These are phyloP conservation scores for Leptoxyphium fumago DNA, from an alignment of 2,329 filamentous ascomycete species.

Conservation along the genomic window DNA sequence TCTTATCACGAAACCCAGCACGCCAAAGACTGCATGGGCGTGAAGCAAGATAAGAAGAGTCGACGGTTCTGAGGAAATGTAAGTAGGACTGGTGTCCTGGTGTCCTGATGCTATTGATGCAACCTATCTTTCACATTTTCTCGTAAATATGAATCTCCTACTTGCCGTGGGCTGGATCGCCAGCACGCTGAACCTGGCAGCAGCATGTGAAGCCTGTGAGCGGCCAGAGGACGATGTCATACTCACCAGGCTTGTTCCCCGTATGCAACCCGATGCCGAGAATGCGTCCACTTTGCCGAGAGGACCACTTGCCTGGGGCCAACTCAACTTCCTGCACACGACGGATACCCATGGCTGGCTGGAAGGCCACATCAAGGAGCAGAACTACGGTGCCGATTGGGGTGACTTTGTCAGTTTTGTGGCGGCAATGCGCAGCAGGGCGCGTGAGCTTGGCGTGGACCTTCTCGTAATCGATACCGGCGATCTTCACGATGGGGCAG, in stretches of 20 bases:
- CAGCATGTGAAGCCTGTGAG: constrained; percentile 25
- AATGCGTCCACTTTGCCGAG: constrained; percentile 23
- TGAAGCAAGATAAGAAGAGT: too few species aligned
- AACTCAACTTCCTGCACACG: constrained; percentile 52
- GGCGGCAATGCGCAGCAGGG: constrained; percentile 44
- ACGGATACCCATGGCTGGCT: constrained; percentile 50
- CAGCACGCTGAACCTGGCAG: background rate
- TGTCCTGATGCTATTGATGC: too few species aligned
- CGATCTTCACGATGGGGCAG: constrained; percentile 53
- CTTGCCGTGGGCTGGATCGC: constrained; percentile 3
- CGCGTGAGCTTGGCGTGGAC: constrained; percentile 42
- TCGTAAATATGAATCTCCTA: too few species aligned
- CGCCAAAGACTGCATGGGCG: too few species aligned
- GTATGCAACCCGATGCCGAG: constrained; percentile 31
- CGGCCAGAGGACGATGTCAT: constrained; percentile 26
- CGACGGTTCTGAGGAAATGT: too few species aligned
- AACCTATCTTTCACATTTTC: too few species aligned
- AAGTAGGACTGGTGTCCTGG: too few species aligned
- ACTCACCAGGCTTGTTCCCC: constrained; percentile 25
- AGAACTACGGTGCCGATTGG: constrained; percentile 52
- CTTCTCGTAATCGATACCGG: constrained; percentile 47
- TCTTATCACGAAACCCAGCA: too few species aligned
- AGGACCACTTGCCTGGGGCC: constrained; percentile 42
- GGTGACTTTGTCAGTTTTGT: constrained; percentile 50
- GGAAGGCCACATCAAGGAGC: constrained; percentile 36